phyloP scores from a whole-genome alignment of 306 rosid species.

The Canavalia gladiata region DNA sequence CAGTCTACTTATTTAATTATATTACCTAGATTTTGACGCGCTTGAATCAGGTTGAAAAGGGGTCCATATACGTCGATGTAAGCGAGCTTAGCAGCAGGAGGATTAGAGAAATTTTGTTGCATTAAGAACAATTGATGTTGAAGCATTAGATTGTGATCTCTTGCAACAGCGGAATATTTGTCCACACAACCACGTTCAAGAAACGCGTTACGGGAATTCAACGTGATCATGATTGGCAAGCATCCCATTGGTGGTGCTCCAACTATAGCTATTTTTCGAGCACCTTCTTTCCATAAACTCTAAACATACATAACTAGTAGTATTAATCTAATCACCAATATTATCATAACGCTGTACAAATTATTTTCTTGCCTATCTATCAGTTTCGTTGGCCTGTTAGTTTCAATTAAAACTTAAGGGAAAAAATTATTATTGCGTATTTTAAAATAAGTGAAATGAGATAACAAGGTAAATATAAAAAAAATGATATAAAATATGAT shows the following conservation, averaged over 20 bases:
- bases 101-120: conserved; percentile 53
- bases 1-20: conserved; percentile 21
- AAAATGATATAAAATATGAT: too few species aligned
- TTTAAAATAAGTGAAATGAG: too few species aligned
- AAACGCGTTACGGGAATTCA: conserved; percentile 38
- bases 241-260: conserved; percentile 87
- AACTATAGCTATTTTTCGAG: conserved; percentile 59
- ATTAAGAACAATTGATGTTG: conserved; percentile 57
- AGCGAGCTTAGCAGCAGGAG: conserved; percentile 44
- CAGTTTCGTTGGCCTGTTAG: too few species aligned
- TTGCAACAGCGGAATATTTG: conserved; percentile 59
- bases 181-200: conserved; percentile 65
- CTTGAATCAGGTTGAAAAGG: conserved; percentile 55
- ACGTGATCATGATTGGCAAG: conserved; percentile 66
- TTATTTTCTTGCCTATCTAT: too few species aligned
- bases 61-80: conserved; percentile 70
- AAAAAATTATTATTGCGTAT: too few species aligned
- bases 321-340: conserved; percentile 1
- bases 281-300: conserved; percentile 73
- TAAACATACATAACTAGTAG: conserved; percentile 2
- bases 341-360: not conserved
- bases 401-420: too few species aligned
- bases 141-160: conserved; percentile 63
- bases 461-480: too few species aligned
- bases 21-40: conserved; percentile 51